These are phyloP conservation scores for Pelargonium australe DNA, from an alignment of 441 rosid genomes.

Conservation along the genomic window DNA sequence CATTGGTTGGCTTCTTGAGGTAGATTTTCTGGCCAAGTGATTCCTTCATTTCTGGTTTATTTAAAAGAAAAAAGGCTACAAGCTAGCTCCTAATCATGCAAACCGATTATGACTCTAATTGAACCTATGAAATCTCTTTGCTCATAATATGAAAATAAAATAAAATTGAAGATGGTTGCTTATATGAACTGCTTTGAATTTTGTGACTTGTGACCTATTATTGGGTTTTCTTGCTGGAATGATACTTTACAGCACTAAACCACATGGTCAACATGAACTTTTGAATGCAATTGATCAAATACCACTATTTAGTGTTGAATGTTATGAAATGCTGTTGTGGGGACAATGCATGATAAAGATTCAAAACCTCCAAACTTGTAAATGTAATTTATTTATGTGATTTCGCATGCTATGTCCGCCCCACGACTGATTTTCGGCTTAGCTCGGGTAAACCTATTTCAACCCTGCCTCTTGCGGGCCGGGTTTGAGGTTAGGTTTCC, in stretches of 20 bases:
- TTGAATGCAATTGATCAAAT: too few relatives aligned
- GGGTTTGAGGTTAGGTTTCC: too few relatives aligned
- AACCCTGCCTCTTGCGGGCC: too few relatives aligned
- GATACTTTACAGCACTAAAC: too few relatives aligned
- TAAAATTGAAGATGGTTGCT: neutral
- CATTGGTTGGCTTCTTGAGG: slow-evolving; percentile 97
- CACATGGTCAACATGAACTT: too few relatives aligned
- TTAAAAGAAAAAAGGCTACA: neutral
- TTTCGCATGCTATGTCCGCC: neutral
- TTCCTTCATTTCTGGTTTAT: neutral
- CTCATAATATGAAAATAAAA: neutral
- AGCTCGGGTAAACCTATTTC: too few relatives aligned
- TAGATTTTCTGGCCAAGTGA: slow-evolving; percentile 21
- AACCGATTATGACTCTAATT: neutral
- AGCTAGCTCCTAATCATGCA: neutral
- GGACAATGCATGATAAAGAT: neutral
- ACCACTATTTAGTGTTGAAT: too few relatives aligned
- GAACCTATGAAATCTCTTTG: neutral
- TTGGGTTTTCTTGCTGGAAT: too few relatives aligned
- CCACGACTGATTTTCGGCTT: neutral
- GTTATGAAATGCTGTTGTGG: neutral
- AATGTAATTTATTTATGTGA: neutral
- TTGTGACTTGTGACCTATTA: too few relatives aligned
- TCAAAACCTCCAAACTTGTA: neutral
- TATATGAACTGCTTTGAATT: too few relatives aligned